phyloP scores from a whole-genome alignment of 148 eudicot genomes.

The Gaultheria prostrata region DNA sequence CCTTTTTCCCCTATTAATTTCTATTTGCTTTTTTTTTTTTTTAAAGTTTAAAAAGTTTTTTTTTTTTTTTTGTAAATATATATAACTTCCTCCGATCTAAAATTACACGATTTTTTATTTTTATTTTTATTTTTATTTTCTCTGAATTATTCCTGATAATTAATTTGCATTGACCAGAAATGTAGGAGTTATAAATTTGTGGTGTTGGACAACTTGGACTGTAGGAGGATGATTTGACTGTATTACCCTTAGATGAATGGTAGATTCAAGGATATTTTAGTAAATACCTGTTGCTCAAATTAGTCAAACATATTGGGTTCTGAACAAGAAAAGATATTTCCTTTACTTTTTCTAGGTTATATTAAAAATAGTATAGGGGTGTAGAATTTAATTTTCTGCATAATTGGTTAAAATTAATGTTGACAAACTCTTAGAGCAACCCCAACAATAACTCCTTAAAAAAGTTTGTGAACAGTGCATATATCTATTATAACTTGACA shows the following conservation, averaged over 20 bases:
- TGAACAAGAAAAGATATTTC: neutral
- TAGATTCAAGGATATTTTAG: constrained; percentile 1
- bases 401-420: neutral
- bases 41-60: too few relatives aligned
- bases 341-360: neutral
- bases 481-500: too few relatives aligned
- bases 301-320: constrained; percentile 6
- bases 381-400: neutral
- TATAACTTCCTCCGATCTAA: too few relatives aligned
- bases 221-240: constrained; percentile 6
- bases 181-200: neutral
- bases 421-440: neutral
- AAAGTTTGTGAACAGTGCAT: too few relatives aligned
- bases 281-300: neutral
- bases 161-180: neutral
- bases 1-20: too few relatives aligned
- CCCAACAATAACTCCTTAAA: too few relatives aligned
- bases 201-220: neutral
- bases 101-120: neutral
- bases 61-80: too few relatives aligned
- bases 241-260: neutral
- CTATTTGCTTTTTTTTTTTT: too few relatives aligned
- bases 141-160: neutral
- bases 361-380: neutral
- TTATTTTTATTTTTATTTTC: neutral